Base-by-base conservation (phyloP, 2,329 filamentous ascomycete species). In the Diaporthe sp. region DNA sequence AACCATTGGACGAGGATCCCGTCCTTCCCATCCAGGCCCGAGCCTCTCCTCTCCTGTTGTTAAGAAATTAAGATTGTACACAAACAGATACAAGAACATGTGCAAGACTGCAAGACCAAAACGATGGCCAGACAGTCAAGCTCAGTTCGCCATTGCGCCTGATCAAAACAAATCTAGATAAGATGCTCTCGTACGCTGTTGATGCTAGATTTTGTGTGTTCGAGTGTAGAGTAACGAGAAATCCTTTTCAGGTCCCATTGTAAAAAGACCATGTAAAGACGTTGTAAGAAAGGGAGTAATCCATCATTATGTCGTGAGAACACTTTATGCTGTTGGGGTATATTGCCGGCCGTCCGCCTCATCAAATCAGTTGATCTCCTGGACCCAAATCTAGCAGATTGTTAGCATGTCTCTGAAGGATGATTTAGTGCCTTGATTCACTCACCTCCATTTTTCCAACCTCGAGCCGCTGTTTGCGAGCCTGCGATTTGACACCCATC, bases 391-490 rank as follows among this genome's bases (percentile, higher is more conserved):
- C 82, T 83, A 25, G 53, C 8, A 35, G 30, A 42, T 9, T 50
- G 77, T 81, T 72, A 81, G 80, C 58, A 70, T 37, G 17, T 42
- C 6, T 50, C 63, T 68, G 6, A 47, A 6, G n/a, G 32, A 17
- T 9, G 19, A 5, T 37, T 44, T 37, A 15, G 12, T 51, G 25
- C 47, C 30, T 51, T 10, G 1, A 10, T 71, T 22, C 13, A 87
- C 94, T 89, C 83, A 98, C 95, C 91, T 98, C 97, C 91, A 98
- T 92, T 89, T 98, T 98, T 70, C 94, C 95, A 86, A 95, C 93
- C 76, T 97, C 96, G 76, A 89, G 88, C 79, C 92, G 90, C 81
- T 96, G 93, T 82, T 90, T 94, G 84, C 88, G 91, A 63, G 94
- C 95, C 74, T 86, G 85, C 66, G 89, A 89, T 82, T 91, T 94